These are phyloP conservation scores for Soucietia sequanensis DNA, from an alignment of 805 yeast genomes.

Conservation along the genomic window DNA sequence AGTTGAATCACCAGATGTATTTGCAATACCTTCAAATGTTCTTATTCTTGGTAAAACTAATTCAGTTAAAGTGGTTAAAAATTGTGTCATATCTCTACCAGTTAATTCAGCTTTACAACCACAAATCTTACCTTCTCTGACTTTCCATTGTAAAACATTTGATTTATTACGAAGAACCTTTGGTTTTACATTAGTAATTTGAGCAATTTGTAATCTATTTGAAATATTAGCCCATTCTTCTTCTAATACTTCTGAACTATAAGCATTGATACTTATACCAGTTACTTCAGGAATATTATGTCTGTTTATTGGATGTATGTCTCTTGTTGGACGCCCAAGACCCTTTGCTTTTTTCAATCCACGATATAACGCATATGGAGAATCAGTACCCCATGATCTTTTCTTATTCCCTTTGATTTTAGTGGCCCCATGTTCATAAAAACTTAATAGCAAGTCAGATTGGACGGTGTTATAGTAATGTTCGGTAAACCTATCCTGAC, in stretches of 20 bases:
- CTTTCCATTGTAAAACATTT: constrained; percentile 81
- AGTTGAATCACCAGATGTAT: constrained; percentile 73
- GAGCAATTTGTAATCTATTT: constrained; percentile 79
- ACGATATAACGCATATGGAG: constrained; percentile 89
- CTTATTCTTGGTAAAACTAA: constrained; percentile 90
- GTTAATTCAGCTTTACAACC: constrained; percentile 80
- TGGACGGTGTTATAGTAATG: constrained; percentile 73
- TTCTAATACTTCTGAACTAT: constrained; percentile 67
- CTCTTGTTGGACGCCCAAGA: constrained; percentile 68
- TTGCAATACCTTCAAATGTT: constrained; percentile 77
- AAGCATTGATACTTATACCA: constrained; percentile 72
- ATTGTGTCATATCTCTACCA: constrained; percentile 85
- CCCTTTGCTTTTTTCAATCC: constrained; percentile 76
- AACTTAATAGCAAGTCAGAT: constrained; percentile 74
- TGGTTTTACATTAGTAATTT: constrained; percentile 91
- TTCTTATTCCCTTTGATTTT: constrained; percentile 62
- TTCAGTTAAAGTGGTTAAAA: constrained; percentile 82
- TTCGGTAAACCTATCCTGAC: constrained; percentile 75
- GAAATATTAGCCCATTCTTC: constrained; percentile 72
- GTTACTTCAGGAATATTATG: constrained; percentile 70
- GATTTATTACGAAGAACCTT: constrained; percentile 67
- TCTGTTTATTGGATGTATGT: constrained; percentile 64
- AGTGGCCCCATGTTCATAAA: constrained; percentile 65
- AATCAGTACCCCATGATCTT: constrained; percentile 81
- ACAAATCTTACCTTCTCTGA: constrained; percentile 84